phyloP scores from a whole-genome alignment of 345 rosid species.

The Melaleuca quinquenervia region DNA sequence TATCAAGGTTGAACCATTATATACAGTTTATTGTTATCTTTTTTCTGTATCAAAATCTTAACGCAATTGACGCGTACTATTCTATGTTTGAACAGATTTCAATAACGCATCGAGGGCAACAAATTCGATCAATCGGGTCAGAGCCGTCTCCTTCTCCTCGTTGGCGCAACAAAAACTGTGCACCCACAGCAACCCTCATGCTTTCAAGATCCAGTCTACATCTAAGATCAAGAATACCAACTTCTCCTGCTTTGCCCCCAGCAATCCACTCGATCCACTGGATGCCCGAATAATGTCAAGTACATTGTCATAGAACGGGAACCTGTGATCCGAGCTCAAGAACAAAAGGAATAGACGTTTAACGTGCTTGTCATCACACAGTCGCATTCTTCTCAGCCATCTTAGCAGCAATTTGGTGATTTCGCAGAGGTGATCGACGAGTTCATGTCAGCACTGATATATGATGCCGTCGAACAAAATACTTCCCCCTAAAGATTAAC shows the following conservation, averaged over 20 bases:
- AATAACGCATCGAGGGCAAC: neutral
- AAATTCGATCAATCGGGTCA: constrained; percentile 52
- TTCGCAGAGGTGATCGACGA: neutral
- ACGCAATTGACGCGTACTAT: neutral
- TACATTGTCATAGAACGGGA: constrained; percentile 78
- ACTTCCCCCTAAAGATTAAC: neutral
- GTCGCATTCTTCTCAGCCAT: too few species aligned
- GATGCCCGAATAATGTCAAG: constrained; percentile 61
- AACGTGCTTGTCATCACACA: too few species aligned
- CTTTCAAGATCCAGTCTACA: constrained; percentile 61
- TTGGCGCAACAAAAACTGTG: constrained; percentile 53
- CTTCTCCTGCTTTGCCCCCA: constrained; percentile 48
- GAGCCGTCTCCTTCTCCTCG: constrained; percentile 50
- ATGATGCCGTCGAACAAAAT: neutral
- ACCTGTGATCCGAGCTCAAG: constrained; percentile 74
- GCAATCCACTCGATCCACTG: constrained; percentile 55
- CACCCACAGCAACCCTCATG: constrained; percentile 79
- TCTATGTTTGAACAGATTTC: neutral
- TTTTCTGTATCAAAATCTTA: neutral
- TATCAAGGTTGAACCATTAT: neutral
- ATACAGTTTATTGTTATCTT: neutral
- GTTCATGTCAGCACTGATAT: neutral
- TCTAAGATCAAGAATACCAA: constrained; percentile 94
- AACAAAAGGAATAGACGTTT: too few species aligned
- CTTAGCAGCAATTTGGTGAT: too few species aligned